phyloP scores from a whole-genome alignment of 1,284 basidiomycete genomes.

The Pascua sp. region DNA sequence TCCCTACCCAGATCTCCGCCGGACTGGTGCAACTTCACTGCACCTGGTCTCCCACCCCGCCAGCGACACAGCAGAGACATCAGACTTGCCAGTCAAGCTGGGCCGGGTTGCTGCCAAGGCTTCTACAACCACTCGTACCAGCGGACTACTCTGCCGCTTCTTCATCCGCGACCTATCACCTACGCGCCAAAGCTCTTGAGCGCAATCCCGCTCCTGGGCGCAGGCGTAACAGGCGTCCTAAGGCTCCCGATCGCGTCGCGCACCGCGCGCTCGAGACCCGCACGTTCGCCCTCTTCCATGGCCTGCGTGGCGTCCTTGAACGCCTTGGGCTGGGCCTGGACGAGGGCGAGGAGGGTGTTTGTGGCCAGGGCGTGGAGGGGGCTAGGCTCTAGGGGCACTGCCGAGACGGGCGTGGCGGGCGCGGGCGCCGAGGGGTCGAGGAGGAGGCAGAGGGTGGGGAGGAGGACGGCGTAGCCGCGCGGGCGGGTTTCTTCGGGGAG shows the following conservation, averaged over 20 bases:
- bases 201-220: slow-evolving; percentile 38
- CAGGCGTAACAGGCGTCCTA: slow-evolving; percentile 11
- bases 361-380: slow-evolving; percentile 63
- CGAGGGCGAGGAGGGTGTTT: slow-evolving; percentile 71
- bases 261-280: slow-evolving; percentile 71
- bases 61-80: neutral
- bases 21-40: neutral
- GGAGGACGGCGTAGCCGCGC: slow-evolving; percentile 66
- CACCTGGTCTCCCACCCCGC: too few relatives aligned
- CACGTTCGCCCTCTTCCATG: slow-evolving; percentile 61
- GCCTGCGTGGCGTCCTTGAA: slow-evolving; percentile 83
- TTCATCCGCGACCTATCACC: neutral
- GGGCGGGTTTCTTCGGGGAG: slow-evolving; percentile 62
- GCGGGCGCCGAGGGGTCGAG: slow-evolving; percentile 55
- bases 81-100: neutral
- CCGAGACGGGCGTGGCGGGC: neutral
- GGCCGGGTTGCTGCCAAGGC: neutral
- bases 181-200: slow-evolving; percentile 42
- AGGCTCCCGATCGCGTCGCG: slow-evolving; percentile 64
- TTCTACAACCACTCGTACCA: neutral
- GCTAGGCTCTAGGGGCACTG: slow-evolving; percentile 51
- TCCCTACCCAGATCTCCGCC: neutral
- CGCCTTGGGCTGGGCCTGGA: slow-evolving; percentile 65
- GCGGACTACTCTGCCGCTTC: neutral
- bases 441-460: slow-evolving; percentile 73